Base-by-base conservation (phyloP, 768 basidiomycete genomes). In the Butyriboletus loyo region DNA sequence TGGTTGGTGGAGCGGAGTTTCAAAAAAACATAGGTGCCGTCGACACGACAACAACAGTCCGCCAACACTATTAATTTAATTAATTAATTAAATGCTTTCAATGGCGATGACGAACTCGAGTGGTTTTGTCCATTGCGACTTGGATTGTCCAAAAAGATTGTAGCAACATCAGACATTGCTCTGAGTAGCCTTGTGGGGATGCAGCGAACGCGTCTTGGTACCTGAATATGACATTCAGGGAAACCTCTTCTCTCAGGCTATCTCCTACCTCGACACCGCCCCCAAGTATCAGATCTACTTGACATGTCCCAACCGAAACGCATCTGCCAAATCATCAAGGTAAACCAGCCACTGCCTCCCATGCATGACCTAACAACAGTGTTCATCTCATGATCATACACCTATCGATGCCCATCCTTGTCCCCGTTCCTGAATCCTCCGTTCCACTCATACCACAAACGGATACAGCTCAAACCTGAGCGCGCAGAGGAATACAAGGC, bases 301-400 rank as follows among this genome's bases (percentile, higher is more conserved):
- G 17, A 11, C 47, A 57, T 56, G 55, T 24, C 50, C 55, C 66
- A 53, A 48, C 67, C 24, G 10, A 83, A 80, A 69, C 80, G 87
- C 47, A 71, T 89, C 49, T 88, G 85, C 64, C 87, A 89, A 63
- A 75, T 90, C 39, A 85, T 89, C 66, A 83, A 84, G 71, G 83
- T 88, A 49, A 62, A 46, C 46, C 27, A 24, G 5, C 2, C 1
- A n/a, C n/a, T n/a, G 28, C 43, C 37, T 22, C 21, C 21, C 21
- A 0, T n/a, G n/a, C n/a, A n/a, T 40, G 3, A 17, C 45, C 15
- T 17, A 6, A 28, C 24, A 13, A 27, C 22, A n/a, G 2, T n/a
- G n/a, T n/a, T 22, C 38, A 22, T 15, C 21, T 8, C 38, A 9
- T 27, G n/a, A 43, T 27, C 30, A 13, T 13, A 17, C 34, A 17